Evolutionary conservation across 2,329 filamentous ascomycete genomes (phyloP).

Genomic region (Neocucurbitaria cava): DNA sequence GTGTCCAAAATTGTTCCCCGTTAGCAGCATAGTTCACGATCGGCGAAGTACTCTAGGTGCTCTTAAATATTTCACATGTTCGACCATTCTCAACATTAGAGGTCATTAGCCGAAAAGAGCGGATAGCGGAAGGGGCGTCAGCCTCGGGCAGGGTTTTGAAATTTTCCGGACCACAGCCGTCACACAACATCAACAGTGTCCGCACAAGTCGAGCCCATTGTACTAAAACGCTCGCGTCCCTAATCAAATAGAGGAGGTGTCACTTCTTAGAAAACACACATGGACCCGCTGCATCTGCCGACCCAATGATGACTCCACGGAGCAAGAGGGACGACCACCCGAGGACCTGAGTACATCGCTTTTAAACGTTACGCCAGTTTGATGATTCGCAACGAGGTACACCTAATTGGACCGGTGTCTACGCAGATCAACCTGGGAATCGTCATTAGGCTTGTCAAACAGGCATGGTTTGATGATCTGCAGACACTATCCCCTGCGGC

Average conservation of each 20-base stretch:
- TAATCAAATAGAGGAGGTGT: neutral
- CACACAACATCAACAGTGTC: neutral
- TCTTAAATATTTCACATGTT: neutral
- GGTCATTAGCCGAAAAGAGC: neutral
- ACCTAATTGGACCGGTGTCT: neutral
- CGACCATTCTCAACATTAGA: neutral
- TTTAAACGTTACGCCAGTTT: neutral
- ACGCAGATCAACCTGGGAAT: neutral
- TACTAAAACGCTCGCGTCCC: neutral
- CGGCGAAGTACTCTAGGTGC: too few relatives aligned
- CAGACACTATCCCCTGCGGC: conserved; percentile 9
- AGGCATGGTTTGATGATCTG: conserved; percentile 9
- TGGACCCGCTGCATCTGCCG: neutral
- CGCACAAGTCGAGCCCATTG: too few relatives aligned
- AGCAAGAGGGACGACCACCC: too few relatives aligned
- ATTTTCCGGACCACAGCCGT: neutral
- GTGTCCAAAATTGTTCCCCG: too few relatives aligned
- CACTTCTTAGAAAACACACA: neutral
- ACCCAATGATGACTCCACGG: neutral
- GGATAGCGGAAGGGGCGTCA: conserved; percentile 5
- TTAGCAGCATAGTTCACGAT: too few relatives aligned
- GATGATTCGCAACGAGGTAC: neutral
- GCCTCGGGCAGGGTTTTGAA: neutral
- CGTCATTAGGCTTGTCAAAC: neutral
- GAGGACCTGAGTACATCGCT: neutral